A percentile compares a stretch with the other conserved stretches of the same genome.
These are phyloP conservation scores for Rutidosis leptorrhynchoides DNA, from an alignment of 129 eudicot genomes.

Conservation along the genomic window DNA sequence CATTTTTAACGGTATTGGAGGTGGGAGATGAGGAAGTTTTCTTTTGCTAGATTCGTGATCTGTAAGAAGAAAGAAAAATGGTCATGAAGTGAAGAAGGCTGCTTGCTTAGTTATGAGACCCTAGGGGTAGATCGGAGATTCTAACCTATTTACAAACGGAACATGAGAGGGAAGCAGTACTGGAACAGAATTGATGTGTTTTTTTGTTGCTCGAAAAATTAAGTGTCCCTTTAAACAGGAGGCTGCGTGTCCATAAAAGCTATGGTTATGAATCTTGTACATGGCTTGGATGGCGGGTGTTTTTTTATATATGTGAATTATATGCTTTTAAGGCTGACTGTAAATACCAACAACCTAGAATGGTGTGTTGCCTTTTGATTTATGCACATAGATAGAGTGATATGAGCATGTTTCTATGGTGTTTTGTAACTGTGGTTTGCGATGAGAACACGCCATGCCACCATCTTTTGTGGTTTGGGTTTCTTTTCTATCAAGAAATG, in stretches of 20 bases:
- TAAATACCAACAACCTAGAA: conserved; percentile 13
- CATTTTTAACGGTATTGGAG: conserved; percentile 33
- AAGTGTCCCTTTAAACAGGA: conserved; percentile 24
- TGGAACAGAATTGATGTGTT: conserved; percentile 34
- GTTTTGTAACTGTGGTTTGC: conserved; percentile 28
- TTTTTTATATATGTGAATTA: conserved; percentile 27
- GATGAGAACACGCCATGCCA: conserved; percentile 18
- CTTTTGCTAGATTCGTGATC: conserved; percentile 35
- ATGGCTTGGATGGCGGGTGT: conserved; percentile 27
- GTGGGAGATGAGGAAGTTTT: conserved; percentile 29
- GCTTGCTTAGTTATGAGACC: conserved; percentile 25
- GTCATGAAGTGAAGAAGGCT: conserved; percentile 29
- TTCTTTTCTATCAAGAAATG: conserved; percentile 21
- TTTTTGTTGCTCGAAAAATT: conserved; percentile 23
- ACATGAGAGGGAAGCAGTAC: conserved; percentile 22
- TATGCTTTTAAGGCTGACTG: conserved; percentile 26
- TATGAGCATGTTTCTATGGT: conserved; percentile 25
- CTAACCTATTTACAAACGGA: conserved; percentile 29
- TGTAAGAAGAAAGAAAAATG: conserved; percentile 23
- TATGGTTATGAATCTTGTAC: conserved; percentile 27
- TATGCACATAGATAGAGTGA: conserved; percentile 29
- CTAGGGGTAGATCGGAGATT: conserved; percentile 18
- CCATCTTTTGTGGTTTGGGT: conserved; percentile 26
- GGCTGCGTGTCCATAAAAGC: conserved; percentile 23
- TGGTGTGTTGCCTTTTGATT: conserved; percentile 29